Percentiles rank a stretch among this genome's conserved stretches.
Evolutionary conservation across 2,329 filamentous ascomycete genomes (phyloP).

Genomic region (Colletotrichum musae): DNA sequence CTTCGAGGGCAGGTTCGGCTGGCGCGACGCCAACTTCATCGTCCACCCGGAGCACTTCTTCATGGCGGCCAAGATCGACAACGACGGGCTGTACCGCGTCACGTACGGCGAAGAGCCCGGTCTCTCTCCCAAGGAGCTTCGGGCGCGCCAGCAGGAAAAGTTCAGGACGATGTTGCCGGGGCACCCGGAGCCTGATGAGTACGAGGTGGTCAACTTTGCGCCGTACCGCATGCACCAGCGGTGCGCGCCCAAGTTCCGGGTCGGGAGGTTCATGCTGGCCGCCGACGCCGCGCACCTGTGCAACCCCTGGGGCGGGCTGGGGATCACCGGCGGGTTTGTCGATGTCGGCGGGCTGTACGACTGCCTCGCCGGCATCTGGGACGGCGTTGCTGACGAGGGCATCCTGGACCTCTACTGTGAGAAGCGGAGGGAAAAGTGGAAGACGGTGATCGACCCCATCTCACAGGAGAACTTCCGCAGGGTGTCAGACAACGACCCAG

Average conservation of each 20-base stretch:
- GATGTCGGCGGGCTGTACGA: slow-evolving; percentile 74
- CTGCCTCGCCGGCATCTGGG: slow-evolving; percentile 65
- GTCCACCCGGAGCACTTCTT: slow-evolving; percentile 72
- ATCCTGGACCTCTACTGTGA: slow-evolving; percentile 63
- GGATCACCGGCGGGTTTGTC: slow-evolving; percentile 75
- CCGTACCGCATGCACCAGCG: slow-evolving; percentile 75
- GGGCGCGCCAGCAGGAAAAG: slow-evolving; percentile 66
- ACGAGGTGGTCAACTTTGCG: slow-evolving; percentile 69
- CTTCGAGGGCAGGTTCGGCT: slow-evolving; percentile 67
- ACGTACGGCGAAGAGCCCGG: slow-evolving; percentile 72
- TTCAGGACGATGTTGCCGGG: slow-evolving; percentile 73
- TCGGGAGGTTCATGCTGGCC: slow-evolving; percentile 69
- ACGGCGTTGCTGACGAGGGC: slow-evolving; percentile 58
- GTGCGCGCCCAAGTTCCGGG: slow-evolving; percentile 69
- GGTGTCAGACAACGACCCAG: slow-evolving; percentile 57
- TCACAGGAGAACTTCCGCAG: slow-evolving; percentile 61
- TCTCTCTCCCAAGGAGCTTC: slow-evolving; percentile 67
- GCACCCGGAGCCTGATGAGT: slow-evolving; percentile 70
- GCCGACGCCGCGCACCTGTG: slow-evolving; percentile 74
- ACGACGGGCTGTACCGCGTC: slow-evolving; percentile 73
- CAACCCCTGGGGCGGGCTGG: slow-evolving; percentile 71
- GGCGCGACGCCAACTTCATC: slow-evolving; percentile 71
- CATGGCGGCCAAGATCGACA: slow-evolving; percentile 73
- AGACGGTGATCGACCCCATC: slow-evolving; percentile 59
- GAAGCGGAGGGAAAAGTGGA: slow-evolving; percentile 62